Evolutionary conservation across 352 stramenopile species (phyloP).

Genomic region (Globisporangium okanoganense): DNA sequence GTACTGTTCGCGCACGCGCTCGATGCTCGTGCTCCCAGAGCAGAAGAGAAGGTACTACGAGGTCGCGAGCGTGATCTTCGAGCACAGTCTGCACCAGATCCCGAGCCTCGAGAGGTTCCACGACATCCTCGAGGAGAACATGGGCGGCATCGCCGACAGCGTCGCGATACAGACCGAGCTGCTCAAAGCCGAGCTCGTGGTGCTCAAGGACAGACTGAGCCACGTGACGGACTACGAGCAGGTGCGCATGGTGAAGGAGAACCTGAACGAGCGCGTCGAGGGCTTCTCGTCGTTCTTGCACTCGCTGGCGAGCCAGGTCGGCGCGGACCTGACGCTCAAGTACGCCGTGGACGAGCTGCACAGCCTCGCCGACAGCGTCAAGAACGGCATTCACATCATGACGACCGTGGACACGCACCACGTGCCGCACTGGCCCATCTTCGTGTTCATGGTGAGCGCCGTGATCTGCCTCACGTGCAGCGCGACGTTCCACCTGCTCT

Average conservation of each 20-base stretch:
- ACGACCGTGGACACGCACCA: slow-evolving; percentile 62
- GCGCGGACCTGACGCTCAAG: slow-evolving; percentile 69
- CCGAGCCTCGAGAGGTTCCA: slow-evolving; percentile 81
- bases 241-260: slow-evolving; percentile 52
- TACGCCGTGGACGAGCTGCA: slow-evolving; percentile 75
- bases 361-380: slow-evolving; percentile 67
- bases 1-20: slow-evolving; percentile 31
- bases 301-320: slow-evolving; percentile 63
- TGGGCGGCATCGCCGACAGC: slow-evolving; percentile 63
- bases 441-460: slow-evolving; percentile 80
- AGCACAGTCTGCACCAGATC: slow-evolving; percentile 82
- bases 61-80: slow-evolving; percentile 74
- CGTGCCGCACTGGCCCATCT: slow-evolving; percentile 81
- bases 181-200: slow-evolving; percentile 55
- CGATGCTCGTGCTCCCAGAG: slow-evolving; percentile 20
- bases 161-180: slow-evolving; percentile 64
- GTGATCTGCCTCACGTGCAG: slow-evolving; percentile 83
- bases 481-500: slow-evolving; percentile 81
- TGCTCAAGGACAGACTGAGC: slow-evolving; percentile 47
- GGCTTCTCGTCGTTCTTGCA: slow-evolving; percentile 69
- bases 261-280: slow-evolving; percentile 53
- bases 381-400: slow-evolving; percentile 77
- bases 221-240: slow-evolving; percentile 50
- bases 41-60: slow-evolving; percentile 54
- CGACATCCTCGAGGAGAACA: slow-evolving; percentile 63